These are phyloP conservation scores for Salix viminalis DNA, from an alignment of 345 rosid genomes.

Conservation along the genomic window DNA sequence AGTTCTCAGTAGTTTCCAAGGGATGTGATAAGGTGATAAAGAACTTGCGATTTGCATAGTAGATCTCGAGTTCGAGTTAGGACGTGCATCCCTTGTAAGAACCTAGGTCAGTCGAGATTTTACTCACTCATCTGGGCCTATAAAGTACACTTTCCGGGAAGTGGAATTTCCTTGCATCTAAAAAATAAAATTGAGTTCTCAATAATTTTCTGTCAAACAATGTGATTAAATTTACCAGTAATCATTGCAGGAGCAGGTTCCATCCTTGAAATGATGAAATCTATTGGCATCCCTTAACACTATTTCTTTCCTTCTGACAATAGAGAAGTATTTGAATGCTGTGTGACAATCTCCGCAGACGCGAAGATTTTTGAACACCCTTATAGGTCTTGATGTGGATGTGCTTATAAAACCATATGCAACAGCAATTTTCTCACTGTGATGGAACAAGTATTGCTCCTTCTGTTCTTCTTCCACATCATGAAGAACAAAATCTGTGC, in stretches of 20 bases:
- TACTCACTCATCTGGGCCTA: too few species aligned
- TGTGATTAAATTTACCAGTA: conserved; percentile 41
- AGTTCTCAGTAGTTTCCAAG: neutral
- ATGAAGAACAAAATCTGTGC: conserved; percentile 66
- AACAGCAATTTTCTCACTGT: conserved; percentile 79
- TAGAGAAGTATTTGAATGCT: conserved; percentile 59
- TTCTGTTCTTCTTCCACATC: conserved; percentile 59
- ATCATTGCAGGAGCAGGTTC: conserved; percentile 74
- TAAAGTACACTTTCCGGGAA: too few species aligned
- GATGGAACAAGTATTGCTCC: conserved; percentile 58
- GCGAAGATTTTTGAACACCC: conserved; percentile 68
- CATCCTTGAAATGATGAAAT: conserved; percentile 72
- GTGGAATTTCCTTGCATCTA: too few species aligned
- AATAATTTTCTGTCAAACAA: neutral
- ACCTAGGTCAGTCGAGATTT: too few species aligned
- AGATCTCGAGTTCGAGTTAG: too few species aligned
- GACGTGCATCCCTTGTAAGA: too few species aligned
- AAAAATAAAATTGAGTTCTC: neutral
- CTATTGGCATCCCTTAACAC: conserved; percentile 69
- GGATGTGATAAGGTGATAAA: accelerated
- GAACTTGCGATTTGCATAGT: too few species aligned
- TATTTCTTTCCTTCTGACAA: conserved; percentile 50
- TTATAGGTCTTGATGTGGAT: conserved; percentile 41
- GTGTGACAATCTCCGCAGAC: conserved; percentile 72
- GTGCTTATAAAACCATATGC: conserved; percentile 64